Conservation (phyloP, 805 yeast genomes). For the Ogataea glucozyma region DNA sequence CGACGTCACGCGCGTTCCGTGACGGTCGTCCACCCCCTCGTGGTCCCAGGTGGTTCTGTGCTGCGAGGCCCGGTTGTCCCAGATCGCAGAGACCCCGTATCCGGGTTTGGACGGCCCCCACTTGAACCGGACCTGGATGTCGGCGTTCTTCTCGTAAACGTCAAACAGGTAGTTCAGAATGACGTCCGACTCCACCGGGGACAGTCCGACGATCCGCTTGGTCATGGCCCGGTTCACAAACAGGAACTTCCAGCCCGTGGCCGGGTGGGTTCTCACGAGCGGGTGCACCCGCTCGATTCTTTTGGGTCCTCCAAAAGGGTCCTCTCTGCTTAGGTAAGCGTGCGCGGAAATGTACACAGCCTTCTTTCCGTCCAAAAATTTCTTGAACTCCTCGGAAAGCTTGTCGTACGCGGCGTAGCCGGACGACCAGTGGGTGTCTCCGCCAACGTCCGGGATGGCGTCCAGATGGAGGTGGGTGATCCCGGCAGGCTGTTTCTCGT, state of each 20-base stretch:
- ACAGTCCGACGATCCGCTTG: conserved; percentile 50
- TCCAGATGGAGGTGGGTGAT: conserved; percentile 54
- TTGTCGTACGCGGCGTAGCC: conserved; percentile 59
- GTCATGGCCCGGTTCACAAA: conserved; percentile 54
- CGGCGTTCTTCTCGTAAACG: conserved; percentile 50
- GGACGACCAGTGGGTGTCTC: conserved; percentile 55
- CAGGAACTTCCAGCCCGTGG: conserved; percentile 61
- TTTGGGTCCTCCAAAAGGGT: conserved; percentile 46
- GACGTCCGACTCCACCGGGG: conserved; percentile 48
- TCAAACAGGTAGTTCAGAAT: conserved; percentile 44
- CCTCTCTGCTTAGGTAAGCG: conserved; percentile 38
- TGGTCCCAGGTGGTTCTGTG: conserved; percentile 48
- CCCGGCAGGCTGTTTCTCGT: conserved; percentile 56
- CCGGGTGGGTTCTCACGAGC: conserved; percentile 62
- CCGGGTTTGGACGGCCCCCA: conserved; percentile 43
- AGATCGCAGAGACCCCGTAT: conserved; percentile 44
- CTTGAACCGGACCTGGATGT: conserved; percentile 53
- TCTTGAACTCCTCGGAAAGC: conserved; percentile 49
- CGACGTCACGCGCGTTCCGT: conserved; percentile 53
- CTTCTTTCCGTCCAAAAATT: conserved; percentile 52
- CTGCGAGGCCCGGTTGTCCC: conserved; percentile 48
- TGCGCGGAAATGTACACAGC: conserved; percentile 47
- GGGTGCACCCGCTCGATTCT: conserved; percentile 59
- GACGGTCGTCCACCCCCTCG: conserved; percentile 42
- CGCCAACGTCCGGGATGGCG: conserved; percentile 50